Evolutionary conservation across 441 rosid genomes (phyloP), one percentile per base, ranked within the genome.

Genomic region (Geranium incanum): DNA sequence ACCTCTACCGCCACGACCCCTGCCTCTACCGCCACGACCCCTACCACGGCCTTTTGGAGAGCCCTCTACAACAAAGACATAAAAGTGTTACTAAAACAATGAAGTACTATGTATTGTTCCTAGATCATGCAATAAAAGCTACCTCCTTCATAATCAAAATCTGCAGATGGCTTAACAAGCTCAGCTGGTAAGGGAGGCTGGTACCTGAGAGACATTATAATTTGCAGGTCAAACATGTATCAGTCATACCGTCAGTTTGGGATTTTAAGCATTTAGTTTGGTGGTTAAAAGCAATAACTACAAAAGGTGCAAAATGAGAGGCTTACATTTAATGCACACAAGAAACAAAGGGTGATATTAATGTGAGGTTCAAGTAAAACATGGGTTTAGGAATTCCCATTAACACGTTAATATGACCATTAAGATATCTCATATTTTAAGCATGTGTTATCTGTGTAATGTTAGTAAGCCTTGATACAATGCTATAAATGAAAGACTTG

Each of bases 161-260:
- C 86, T 66, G 69, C 75, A 79, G 18, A 69, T 39, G 73, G 74
- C 67, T 77, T 79, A 71, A 81, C 80, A 70, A 77, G 83, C 70
- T 79, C 80, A 63, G 78, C 77, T 12, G 77, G 77, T 50, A 83
- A 65, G n/a, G 83, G 86, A 70, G 78, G 78, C 71, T 83, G 86
- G 64, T 79, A 83, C 57, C 83, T 81, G 75, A 55, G 19, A 55
- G 3, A 15, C 15, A 55, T 4, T 1, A 55, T 16, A 13, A 4
- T 15, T n/a, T 5, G 16, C 59, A 72, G 67, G 19, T 43, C 3
- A 8, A 7, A 66, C 69, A 18, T 41, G 11, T 9, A 4, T 36
- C 7, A 6, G 59, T 41, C 13, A 45, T 15, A 4, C 12, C 19
- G 19, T n/a, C 5, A 4, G 6, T n/a, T 4, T 48, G 0, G n/a